Base-by-base conservation (phyloP, 495 filamentous ascomycete species). In the Penicillium malachiteum region DNA sequence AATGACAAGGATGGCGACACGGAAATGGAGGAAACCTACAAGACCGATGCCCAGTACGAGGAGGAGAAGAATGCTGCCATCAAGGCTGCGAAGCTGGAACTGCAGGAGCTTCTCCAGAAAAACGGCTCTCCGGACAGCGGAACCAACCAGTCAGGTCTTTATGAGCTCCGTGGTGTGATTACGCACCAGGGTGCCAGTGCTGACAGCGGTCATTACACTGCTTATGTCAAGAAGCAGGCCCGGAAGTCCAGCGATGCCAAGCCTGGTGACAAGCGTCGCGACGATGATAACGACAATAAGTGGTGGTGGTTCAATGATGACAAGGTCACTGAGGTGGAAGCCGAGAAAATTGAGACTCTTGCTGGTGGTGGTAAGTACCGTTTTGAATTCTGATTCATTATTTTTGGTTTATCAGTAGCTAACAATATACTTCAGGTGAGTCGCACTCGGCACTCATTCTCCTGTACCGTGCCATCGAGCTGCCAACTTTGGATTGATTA, bases 271-370 rank as follows among this genome's bases (percentile, higher is more conserved):
- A 89, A 89, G 77, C 73, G 84, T 60, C 84, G 83, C 53, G 87
- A 92, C 52, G 92, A 96, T 58, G 91, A 92, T 54, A 91, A 96
- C 58, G 92, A 96, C 58, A 90, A 86, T 52, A 96, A 93, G 60
- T 98, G 94, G 94, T 98, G 94, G 91, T 97, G 94, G 92, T 98
- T 98, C 80, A 96, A 98, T 67, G 94, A 98, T 63, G 95, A 98
- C 65, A 96, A 93, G 71, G 95, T 98, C 10, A 84, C 88, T 38
- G 95, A 97, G 73, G 94, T 98, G 30, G 87, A 92, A 3, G 73
- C 82, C 8, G 91, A 96, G 61, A 96, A 94, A 77, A 95, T 98
- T 59, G 87, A 93, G 65, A 85, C 87, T 6, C 80, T 98, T 56
- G 81, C 91, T 49, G 94, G 94, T 57, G 94, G 94, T 66, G 94